These are phyloP conservation scores for Miamiensis avidus DNA, from an alignment of 169 alveolate species.

Conservation along the genomic window DNA sequence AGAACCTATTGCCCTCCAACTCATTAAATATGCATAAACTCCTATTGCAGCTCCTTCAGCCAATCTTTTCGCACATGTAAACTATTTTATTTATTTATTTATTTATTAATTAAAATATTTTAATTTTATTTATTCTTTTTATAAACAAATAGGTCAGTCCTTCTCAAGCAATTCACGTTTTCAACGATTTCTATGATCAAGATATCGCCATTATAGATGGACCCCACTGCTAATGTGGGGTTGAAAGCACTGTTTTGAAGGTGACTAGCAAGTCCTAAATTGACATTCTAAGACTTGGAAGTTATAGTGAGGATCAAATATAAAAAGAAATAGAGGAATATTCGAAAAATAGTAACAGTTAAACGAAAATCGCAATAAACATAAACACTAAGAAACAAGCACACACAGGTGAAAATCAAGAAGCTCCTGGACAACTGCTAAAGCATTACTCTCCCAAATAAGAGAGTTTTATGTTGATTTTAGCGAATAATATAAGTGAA, in stretches of 20 bases:
- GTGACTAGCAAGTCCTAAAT: conserved; percentile 48
- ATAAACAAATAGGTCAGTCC: conserved; percentile 75
- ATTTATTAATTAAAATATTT: no score
- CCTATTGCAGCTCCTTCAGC: conserved; percentile 98
- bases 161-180: conserved; percentile 92
- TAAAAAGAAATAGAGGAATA: no score
- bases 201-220: conserved; percentile 91
- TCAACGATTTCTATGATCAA: conserved; percentile 89
- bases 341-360: conserved; percentile 27
- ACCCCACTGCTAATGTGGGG: conserved; percentile 81
- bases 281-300: conserved; percentile 62
- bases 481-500: background rate
- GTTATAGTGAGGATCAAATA: conserved; percentile 48
- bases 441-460: conserved; percentile 93
- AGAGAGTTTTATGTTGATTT: conserved; percentile 77
- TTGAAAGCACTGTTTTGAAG: conserved; percentile 97
- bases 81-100: no score
- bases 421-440: conserved; percentile 91
- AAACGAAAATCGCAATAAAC: conserved; percentile 39
- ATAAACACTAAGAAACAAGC: conserved; percentile 62
- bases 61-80: conserved; percentile 94
- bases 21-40: conserved; percentile 71
- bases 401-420: conserved; percentile 59
- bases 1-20: conserved; percentile 80
- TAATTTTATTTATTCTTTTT: no score